These are phyloP conservation scores for Suhomyces maxii DNA, from an alignment of 1,139 yeast species.

Conservation along the genomic window DNA sequence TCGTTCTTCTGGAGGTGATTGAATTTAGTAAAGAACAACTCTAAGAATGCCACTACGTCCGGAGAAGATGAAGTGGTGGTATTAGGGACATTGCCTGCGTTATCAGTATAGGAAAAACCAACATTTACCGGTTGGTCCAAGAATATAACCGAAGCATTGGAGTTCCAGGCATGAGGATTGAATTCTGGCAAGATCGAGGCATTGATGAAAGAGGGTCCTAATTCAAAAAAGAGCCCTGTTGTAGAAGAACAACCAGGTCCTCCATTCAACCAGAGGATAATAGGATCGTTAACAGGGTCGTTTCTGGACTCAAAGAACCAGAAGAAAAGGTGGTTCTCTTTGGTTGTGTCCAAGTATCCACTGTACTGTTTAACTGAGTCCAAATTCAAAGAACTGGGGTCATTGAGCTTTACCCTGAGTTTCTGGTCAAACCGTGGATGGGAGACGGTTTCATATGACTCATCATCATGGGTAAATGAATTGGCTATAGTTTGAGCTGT, in stretches of 20 bases:
- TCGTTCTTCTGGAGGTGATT: conserved; percentile 46
- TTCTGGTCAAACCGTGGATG: background rate
- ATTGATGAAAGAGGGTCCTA: conserved; percentile 42
- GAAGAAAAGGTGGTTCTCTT: conserved; percentile 33
- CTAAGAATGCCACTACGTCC: conserved; percentile 56
- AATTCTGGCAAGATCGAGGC: conserved; percentile 39
- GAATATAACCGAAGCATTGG: conserved; percentile 46
- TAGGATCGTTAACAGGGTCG: conserved; percentile 46
- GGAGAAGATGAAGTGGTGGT: conserved; percentile 69
- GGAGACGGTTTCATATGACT: background rate
- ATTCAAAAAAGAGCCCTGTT: conserved; percentile 45
- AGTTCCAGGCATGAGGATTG: conserved; percentile 46
- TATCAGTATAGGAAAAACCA: conserved; percentile 51
- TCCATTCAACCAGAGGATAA: conserved; percentile 48
- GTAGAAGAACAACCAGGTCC: conserved; percentile 49
- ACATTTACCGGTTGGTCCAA: conserved; percentile 51
- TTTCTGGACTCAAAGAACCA: conserved; percentile 49
- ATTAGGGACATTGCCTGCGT: conserved; percentile 36
- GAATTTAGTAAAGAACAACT: conserved; percentile 22
- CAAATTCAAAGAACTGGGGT: conserved; percentile 7
- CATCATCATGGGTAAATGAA: background rate
- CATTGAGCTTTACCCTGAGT: conserved; percentile 3
- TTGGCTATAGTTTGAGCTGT: no score
- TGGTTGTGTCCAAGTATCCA: conserved; percentile 12
- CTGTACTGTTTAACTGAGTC: conserved; percentile 13